Percentiles rank a stretch among this genome's conserved stretches.
Evolutionary conservation across 176 grass and related monocot species (phyloP).

Genomic region (Ampelocalamus luodianensis): DNA sequence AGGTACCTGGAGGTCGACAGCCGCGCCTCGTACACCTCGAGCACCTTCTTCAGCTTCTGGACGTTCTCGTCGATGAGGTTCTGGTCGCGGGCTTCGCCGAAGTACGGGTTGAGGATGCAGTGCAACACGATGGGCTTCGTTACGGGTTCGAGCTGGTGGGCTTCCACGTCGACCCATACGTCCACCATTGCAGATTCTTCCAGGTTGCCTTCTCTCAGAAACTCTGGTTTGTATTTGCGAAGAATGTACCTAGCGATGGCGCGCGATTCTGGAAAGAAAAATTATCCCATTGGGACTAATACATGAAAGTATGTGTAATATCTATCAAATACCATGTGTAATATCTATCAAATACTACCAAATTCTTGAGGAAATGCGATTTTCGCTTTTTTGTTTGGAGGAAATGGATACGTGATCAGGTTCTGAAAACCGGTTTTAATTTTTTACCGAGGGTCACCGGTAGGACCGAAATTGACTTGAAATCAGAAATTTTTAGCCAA

Average conservation of each 20-base stretch:
- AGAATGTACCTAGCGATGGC: slow-evolving; percentile 46
- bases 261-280: slow-evolving; percentile 45
- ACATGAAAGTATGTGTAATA: no score
- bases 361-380: no score
- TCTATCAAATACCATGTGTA: no score
- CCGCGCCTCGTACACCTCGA: slow-evolving; percentile 54
- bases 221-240: slow-evolving; percentile 49
- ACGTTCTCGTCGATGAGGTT: slow-evolving; percentile 22
- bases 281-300: background rate
- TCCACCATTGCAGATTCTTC: slow-evolving; percentile 48
- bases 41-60: slow-evolving; percentile 34
- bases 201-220: slow-evolving; percentile 30
- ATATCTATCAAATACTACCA: no score
- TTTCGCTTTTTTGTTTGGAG: no score
- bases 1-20: slow-evolving; percentile 32
- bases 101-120: slow-evolving; percentile 21
- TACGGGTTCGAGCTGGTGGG: slow-evolving; percentile 34
- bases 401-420: no score
- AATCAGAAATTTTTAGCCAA: no score
- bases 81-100: slow-evolving; percentile 41
- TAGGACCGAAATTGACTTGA: no score
- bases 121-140: slow-evolving; percentile 24
- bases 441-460: no score
- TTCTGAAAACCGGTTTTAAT: no score
- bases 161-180: slow-evolving; percentile 55